These are phyloP conservation scores for Xylaria sp. DNA, from an alignment of 2,329 filamentous ascomycete genomes.

Conservation along the genomic window DNA sequence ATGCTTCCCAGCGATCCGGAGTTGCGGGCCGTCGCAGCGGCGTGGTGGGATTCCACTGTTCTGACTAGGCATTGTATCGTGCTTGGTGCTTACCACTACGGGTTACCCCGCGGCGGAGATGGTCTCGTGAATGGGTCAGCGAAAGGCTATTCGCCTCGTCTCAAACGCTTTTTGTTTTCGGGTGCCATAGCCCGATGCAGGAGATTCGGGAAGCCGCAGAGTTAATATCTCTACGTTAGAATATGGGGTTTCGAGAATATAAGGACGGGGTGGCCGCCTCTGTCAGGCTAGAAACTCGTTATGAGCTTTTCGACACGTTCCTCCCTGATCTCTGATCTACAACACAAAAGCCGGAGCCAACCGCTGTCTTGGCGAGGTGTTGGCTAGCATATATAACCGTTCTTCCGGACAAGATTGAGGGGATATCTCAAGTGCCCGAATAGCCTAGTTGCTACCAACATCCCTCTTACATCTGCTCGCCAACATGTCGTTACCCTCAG, in stretches of 20 bases:
- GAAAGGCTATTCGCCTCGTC: slow-evolving; percentile 36
- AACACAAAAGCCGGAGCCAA: slow-evolving; percentile 14
- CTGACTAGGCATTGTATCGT: background rate
- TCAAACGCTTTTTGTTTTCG: slow-evolving; percentile 46
- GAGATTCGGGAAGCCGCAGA: slow-evolving; percentile 45
- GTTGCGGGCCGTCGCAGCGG: slow-evolving; percentile 41
- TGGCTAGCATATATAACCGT: slow-evolving; percentile 34
- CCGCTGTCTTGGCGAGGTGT: slow-evolving; percentile 34
- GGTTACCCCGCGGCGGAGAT: slow-evolving; percentile 44
- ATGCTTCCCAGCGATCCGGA: slow-evolving; percentile 28
- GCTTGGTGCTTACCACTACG: slow-evolving; percentile 3
- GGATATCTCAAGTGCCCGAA: slow-evolving; percentile 27
- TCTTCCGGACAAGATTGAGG: slow-evolving; percentile 39
- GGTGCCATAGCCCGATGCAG: slow-evolving; percentile 59
- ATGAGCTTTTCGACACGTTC: slow-evolving; percentile 18
- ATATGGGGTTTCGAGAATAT: slow-evolving; percentile 13
- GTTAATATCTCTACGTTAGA: slow-evolving; percentile 8
- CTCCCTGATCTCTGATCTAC: slow-evolving; percentile 8
- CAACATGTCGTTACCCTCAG: slow-evolving; percentile 65
- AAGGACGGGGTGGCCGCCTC: slow-evolving; percentile 15
- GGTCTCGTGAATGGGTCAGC: slow-evolving; percentile 35
- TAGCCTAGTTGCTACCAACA: slow-evolving; percentile 29
- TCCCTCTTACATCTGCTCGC: slow-evolving; percentile 21
- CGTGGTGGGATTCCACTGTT: slow-evolving; percentile 33
- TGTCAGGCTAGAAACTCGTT: slow-evolving; percentile 4